phyloP scores from a whole-genome alignment of 371 early-diverging fungal genomes.

The Encephalitozoon cuniculi region DNA sequence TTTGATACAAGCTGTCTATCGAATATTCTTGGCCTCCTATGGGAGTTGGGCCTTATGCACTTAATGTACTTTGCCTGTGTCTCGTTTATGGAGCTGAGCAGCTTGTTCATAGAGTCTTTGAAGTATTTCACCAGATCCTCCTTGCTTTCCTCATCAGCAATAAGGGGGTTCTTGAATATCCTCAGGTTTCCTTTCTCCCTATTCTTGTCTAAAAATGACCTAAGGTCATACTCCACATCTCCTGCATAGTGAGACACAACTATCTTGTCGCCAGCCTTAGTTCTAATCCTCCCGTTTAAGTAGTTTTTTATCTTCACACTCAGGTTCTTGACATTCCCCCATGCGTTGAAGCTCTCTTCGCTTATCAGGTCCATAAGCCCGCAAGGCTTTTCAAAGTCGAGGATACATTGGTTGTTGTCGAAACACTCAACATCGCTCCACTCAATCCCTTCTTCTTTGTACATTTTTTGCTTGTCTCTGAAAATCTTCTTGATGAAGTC shows the following conservation, averaged over 20 bases:
- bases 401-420: conserved; percentile 6
- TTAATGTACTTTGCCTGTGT: conserved; percentile 91
- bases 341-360: conserved; percentile 57
- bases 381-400: conserved; percentile 53
- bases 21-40: conserved; percentile 74
- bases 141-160: conserved; percentile 69
- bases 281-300: conserved; percentile 8
- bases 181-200: conserved; percentile 77
- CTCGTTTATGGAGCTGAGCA: conserved; percentile 80
- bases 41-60: conserved; percentile 92
- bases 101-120: conserved; percentile 65
- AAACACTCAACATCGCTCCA: not conserved
- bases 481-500: conserved; percentile 78
- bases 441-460: conserved; percentile 62
- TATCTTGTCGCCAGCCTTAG: conserved; percentile 61
- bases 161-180: conserved; percentile 71
- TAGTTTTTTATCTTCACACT: conserved; percentile 45
- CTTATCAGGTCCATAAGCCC: conserved; percentile 59
- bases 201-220: conserved; percentile 94
- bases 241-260: conserved; percentile 86
- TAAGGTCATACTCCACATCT: conserved; percentile 75
- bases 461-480: conserved; percentile 73
- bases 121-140: conserved; percentile 72
- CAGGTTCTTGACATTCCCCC: conserved; percentile 50
- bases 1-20: conserved; percentile 66